Base-by-base conservation (phyloP, 305 asterid species). In the Fraxinus angustifolia region DNA sequence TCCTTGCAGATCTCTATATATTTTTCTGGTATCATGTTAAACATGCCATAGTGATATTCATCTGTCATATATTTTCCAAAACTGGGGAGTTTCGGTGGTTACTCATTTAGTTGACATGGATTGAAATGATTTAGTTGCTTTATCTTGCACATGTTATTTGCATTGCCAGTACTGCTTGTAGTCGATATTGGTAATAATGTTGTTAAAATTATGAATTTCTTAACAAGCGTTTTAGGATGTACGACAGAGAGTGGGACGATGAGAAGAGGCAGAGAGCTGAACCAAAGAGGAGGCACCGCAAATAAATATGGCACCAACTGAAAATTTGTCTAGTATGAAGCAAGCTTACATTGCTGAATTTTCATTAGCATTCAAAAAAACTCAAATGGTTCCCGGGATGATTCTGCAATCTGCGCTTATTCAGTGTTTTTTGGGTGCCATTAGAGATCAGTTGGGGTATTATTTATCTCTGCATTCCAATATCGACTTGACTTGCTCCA, bases 201-300 rank as follows among this genome's bases (percentile, higher is more conserved):
- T 65, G 53, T 48, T 80, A 76, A 56, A 21, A 1, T 77, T 8
- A 8, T 75, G 83, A 40, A 78, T 83, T 42, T 92, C 94, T 90
- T 94, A 85, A 95, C 91, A 73, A 76, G 38, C 19, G 14, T 48
- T 73, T 81, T 86, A 92, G 97, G 78, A 71, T 91, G 79, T 93
- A 92, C 56, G 97, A 96, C 78, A 91, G 99, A 85, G 99, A 92
- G 75, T 93, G 99, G 99, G 99, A 94, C 26, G 98, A 96, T 30
- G 99, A 96, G 71, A 96, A 96, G 92, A 90, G 99, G 87, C 99
- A 90, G 87, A 91, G 99, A 89, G 93, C 88, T 70, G 99, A 96
- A 83, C 91, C 90, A 6, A 96, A 96, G 86, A 90, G 99, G 89
- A 87, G 99, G 82, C 98, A 96, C 82, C 91, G 98, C 36, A 94